Evolutionary conservation across 108 stramenopile species (phyloP), one percentile per base, ranked within the genome.

Genomic region (Cyclotella sp.): DNA sequence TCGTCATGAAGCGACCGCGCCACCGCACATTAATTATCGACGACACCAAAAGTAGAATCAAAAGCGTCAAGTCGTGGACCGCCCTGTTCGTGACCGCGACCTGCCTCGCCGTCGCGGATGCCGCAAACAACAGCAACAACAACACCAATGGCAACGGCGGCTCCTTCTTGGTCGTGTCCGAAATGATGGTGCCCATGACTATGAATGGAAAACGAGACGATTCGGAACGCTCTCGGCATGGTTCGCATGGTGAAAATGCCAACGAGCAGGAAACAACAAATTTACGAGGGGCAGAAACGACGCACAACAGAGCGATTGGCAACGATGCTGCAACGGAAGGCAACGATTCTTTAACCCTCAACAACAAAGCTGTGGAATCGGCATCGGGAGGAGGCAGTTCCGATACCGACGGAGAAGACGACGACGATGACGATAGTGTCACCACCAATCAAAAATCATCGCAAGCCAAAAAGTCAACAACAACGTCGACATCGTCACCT

Each of bases 131-230:
- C 34, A 70, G 47, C 13, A 45, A 26, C 19, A 62, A 34, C 49
- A 68, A 26, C 19, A 62, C 22, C 49, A 68, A 63, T 39, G 49
- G 40, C 16, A 51, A 40, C 22, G 68, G 60, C 40, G 51, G 66
- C 41, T 68, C 73, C 22, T 82, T 82, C 39, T 39, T 82, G 54
- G 75, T 76, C 63, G 52, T 82, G 81, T 82, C 81, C 27, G 81
- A 82, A 58, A 75, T 76, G 15, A 81, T 59, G 15, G 45, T 76
- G 18, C 60, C 51, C 9, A 29, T 43, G 29, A 60, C 13, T 5
- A 55, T 40, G 16, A 61, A 7, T 21, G 62, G 55, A 13, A 13
- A 72, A 4, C 11, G 19, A 14, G 47, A 22, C 24, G 46, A 13
- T 30, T 13, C 22, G 10, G 30, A 44, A 29, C 11, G 13, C 1